Evolutionary conservation across 768 basidiomycete genomes (phyloP), one percentile per base, ranked within the genome.

Genomic region (Russula sp.): DNA sequence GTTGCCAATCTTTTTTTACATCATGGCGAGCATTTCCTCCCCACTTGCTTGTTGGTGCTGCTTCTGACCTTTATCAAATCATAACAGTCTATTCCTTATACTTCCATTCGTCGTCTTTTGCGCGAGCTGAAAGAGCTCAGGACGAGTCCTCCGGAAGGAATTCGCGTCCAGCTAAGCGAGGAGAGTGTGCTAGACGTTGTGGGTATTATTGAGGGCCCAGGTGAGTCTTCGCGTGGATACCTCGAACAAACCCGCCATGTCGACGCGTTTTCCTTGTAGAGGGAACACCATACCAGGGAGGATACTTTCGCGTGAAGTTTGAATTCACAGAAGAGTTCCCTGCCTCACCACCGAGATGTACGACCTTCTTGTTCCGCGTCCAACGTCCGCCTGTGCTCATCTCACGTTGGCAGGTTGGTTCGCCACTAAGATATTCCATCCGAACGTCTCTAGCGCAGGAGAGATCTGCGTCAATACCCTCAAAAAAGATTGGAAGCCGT

Each of bases 381-480:
- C 32, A 50, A 59, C 27, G 11, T 20, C n/a, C 13, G 0, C 0
- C 13, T 22, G 22, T 52, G 22, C 49, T 57, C 52, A 53, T 60
- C 13, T 63, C 39, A 1, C 39, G 7, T 62, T 10, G 8, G 18
- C 32, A 96, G 94, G 95, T 71, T 88, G 91, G 79, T 89, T 97
- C 68, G 77, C 82, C 14, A 97, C 95, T 55, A 97, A 96, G 78
- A 95, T 98, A 61, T 98, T 98, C 75, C 95, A 98, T 70, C 95
- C 96, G 0, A 98, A 98, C 70, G 93, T 98, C 45, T 95, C 94
- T 0, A 80, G 82, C 39, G 74, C 83, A 0, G 94, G 94, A 16
- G 94, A 97, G 75, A 98, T 98, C 68, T 98, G 94, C 73, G 94
- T 98, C 14, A 96, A 95, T 77, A 98, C 94, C 7, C 77, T 98